phyloP scores from a whole-genome alignment of 805 yeast species.

The Sugiyamaella mastotermitis region DNA sequence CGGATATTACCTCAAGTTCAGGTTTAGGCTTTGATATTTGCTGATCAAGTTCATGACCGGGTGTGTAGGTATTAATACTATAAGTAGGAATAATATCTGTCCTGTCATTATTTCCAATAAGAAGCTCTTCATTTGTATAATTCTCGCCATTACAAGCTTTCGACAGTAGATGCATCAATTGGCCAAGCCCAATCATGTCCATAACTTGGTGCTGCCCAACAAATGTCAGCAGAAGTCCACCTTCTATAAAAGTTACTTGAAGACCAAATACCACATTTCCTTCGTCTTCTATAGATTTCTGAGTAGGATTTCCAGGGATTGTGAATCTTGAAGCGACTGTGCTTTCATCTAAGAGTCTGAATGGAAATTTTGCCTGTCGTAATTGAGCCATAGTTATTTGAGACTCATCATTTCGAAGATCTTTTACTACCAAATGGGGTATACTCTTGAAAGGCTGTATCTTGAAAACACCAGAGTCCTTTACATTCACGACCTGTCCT shows the following conservation, averaged over 20 bases:
- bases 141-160: slow-evolving; percentile 10
- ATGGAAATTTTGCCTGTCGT: slow-evolving; percentile 6
- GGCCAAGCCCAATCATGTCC: slow-evolving; percentile 12
- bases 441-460: slow-evolving; percentile 3
- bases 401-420: slow-evolving; percentile 1
- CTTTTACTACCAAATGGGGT: slow-evolving; percentile 10
- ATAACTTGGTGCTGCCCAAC: slow-evolving; percentile 8
- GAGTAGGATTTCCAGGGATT: slow-evolving; percentile 3
- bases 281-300: not conserved
- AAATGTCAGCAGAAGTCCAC: slow-evolving; percentile 10
- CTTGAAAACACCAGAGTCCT: slow-evolving; percentile 1
- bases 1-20: not conserved
- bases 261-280: slow-evolving; percentile 5
- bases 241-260: slow-evolving; percentile 8
- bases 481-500: slow-evolving; percentile 9
- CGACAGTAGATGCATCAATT: slow-evolving; percentile 4
- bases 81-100: slow-evolving; percentile 1
- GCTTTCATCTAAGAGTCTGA: slow-evolving; percentile 9
- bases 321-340: slow-evolving; percentile 7
- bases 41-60: slow-evolving; percentile 4
- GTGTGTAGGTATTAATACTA: not conserved
- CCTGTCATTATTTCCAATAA: slow-evolving; percentile 4
- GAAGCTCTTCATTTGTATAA: slow-evolving; percentile 6
- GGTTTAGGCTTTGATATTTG: no score
- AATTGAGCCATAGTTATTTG: slow-evolving; percentile 5